Base-by-base conservation (phyloP, 2,329 filamentous ascomycete species). In the Didymella pinodella region DNA sequence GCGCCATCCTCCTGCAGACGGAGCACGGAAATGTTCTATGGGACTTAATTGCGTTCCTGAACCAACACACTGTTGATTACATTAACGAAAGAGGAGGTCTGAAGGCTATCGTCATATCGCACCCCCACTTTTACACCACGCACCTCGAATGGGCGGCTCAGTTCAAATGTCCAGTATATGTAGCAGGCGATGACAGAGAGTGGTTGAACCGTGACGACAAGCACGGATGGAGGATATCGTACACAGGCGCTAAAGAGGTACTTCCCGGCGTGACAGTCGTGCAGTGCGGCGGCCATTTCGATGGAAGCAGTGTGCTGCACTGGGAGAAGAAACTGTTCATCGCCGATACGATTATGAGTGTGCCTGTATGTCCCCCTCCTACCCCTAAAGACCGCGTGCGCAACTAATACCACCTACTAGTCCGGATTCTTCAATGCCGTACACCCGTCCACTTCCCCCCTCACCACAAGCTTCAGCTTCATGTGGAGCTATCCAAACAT, bases 71-170 rank as follows among this genome's bases (percentile, higher is more conserved):
- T 0, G 76, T 90, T 0, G 71, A 77, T 0, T 80, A 78, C 49
- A 86, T 94, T 66, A 81, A 84, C 6, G 72, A 70, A 0, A 80
- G 87, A 7, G 91, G 91, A 43, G 90, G 90, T 0, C 70, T 96
- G 12, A 79, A 80, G 32, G 90, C 88, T 0, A 93, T 95, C 45
- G 87, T 83, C 0, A 91, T 93, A 62, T 88, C 85, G 11, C 90
- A 96, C 76, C 92, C 92, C 51, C 92, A 96, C 73, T 96, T 91
- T 77, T 95, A 91, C 77, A 88, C 87, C 14, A 90, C 90, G 3
- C 89, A 92, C 73, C 75, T 90, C 0, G 85, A 89, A 65, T 96
- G 92, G 91, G 88, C 89, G 0, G 72, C 80, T 44, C 82, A 83
- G 0, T 94, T 95, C 65, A 29, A 77, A 4, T 93, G 90, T 66